Evolutionary conservation across 2,329 filamentous ascomycete species (phyloP), one percentile per base, ranked within the genome.

Genomic region (Didymella pinodella): DNA sequence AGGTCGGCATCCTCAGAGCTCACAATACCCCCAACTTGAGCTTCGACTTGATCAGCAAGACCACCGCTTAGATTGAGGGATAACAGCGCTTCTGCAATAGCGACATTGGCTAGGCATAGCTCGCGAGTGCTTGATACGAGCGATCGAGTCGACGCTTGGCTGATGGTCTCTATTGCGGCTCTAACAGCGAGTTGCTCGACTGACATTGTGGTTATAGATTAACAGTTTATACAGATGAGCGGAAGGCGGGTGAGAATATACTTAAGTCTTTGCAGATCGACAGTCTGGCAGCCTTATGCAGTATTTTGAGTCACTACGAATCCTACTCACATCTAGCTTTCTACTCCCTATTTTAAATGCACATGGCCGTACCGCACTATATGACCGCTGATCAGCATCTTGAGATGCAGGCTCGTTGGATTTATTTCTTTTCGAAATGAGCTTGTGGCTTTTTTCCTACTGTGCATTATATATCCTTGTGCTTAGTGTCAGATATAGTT

Each of bases 51-150:
- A 31, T 31, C 18, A 22, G 22, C 2, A 40, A 16, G 6, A 16
- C 48, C 20, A 41, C 48, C 45, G 14, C 36, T 53, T 53, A 7
- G 11, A 31, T 48, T 46, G 10, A 36, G 31, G 43, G 18, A 48
- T 14, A 48, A 16, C 12, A 57, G 40, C 8, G 44, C 57, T 43
- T 60, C 31, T 53, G 38, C 44, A 45, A 60, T 60, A 43, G 53
- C 48, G 36, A 16, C 7, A 57, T 60, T 60, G 10, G 57, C 57
- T 45, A 57, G 14, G 7, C 38, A 60, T 29, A 60, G 53, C 20
- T 49, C 31, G 10, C 26, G 26, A 45, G 28, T 40, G 44, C 28
- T 1, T 49, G 40, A 38, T 46, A 53, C 20, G 26, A 60, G 53
- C 11, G 38, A 60, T 3, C 49, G 2, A 29, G 4, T 7, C 1